phyloP scores from a whole-genome alignment of 108 stramenopile genomes.

The Nannochloropsis oceanica region DNA sequence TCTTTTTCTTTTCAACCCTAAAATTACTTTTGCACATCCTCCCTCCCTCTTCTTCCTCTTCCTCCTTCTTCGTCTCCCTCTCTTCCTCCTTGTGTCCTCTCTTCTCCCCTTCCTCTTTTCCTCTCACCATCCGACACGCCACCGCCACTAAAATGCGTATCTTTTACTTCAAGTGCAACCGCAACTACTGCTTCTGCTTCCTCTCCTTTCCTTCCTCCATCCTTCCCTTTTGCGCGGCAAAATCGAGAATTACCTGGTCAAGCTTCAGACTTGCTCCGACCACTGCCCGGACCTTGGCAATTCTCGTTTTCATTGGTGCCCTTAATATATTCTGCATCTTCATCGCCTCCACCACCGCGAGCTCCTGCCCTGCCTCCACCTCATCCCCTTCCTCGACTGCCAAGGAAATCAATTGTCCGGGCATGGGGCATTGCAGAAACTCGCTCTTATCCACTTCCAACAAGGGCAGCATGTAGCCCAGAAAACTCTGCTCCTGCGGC shows the following conservation, averaged over 20 bases:
- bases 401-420: conserved; percentile 43
- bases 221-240: conserved; percentile 14
- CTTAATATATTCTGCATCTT: conserved; percentile 97
- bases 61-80: too few species aligned
- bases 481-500: conserved; percentile 55
- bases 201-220: neutral
- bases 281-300: conserved; percentile 42
- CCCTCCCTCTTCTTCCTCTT: too few species aligned
- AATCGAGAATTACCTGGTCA: conserved; percentile 63
- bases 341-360: conserved; percentile 94
- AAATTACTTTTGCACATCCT: too few species aligned
- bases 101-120: too few species aligned
- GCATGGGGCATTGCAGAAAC: conserved; percentile 77
- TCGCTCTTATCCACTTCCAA: conserved; percentile 25
- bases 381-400: conserved; percentile 58
- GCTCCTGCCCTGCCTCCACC: conserved; percentile 76
- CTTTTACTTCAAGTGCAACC: too few species aligned
- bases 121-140: too few species aligned
- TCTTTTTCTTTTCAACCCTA: too few species aligned
- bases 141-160: too few species aligned
- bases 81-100: too few species aligned
- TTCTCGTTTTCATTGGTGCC: conserved; percentile 26
- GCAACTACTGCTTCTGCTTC: too few species aligned
- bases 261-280: conserved; percentile 54
- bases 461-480: conserved; percentile 47